Evolutionary conservation across 2,329 filamentous ascomycete species (phyloP).

Genomic region (Talaromyces sp.): DNA sequence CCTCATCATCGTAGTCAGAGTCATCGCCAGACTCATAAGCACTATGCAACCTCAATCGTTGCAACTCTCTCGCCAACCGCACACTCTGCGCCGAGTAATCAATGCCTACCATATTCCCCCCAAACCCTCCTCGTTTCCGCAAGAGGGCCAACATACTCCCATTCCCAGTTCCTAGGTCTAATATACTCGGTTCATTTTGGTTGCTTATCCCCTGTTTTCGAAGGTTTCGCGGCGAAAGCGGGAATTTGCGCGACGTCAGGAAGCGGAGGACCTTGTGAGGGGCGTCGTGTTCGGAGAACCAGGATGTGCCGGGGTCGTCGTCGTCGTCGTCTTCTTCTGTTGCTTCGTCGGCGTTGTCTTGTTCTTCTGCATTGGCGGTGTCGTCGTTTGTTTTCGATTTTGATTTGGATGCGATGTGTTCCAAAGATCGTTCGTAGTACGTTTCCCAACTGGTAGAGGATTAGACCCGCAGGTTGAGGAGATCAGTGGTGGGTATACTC

Average conservation of each 20-base stretch:
- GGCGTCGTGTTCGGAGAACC: constrained; percentile 92
- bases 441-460: constrained; percentile 60
- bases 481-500: constrained; percentile 35
- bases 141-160: constrained; percentile 86
- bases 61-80: constrained; percentile 66
- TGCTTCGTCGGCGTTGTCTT: constrained; percentile 60
- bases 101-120: constrained; percentile 71
- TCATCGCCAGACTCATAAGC: constrained; percentile 28
- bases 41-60: constrained; percentile 33
- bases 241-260: constrained; percentile 51
- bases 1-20: constrained; percentile 25
- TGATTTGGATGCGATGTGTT: constrained; percentile 34
- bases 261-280: constrained; percentile 74
- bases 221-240: constrained; percentile 39
- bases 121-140: constrained; percentile 61
- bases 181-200: constrained; percentile 46
- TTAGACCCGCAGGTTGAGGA: not conserved
- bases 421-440: constrained; percentile 44
- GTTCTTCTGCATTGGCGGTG: not conserved
- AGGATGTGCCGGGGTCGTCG: constrained; percentile 78
- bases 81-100: constrained; percentile 81
- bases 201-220: not conserved
- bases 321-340: constrained; percentile 65
- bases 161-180: constrained; percentile 93
- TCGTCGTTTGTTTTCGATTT: constrained; percentile 1